Evolutionary conservation across 108 stramenopile species (phyloP).

Genomic region (Schizochytrium sp.): DNA sequence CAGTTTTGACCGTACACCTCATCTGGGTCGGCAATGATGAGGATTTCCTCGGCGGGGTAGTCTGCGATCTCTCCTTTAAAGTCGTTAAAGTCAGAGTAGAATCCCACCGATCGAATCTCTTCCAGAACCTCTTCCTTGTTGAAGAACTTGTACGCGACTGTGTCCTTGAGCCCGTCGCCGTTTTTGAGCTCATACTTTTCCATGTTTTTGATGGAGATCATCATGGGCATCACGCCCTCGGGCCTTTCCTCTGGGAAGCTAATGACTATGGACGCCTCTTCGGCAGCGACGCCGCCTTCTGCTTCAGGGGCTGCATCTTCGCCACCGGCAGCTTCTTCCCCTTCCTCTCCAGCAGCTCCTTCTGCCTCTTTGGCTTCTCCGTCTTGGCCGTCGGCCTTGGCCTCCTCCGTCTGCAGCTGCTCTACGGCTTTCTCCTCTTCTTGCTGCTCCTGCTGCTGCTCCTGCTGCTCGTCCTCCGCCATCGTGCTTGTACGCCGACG

Average conservation of each 20-base stretch:
- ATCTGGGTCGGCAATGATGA: constrained; percentile 33
- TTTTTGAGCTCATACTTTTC: constrained; percentile 36
- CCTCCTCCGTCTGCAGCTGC: no score
- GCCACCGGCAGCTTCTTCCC: not conserved
- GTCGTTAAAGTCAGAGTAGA: constrained; percentile 50
- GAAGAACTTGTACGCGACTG: constrained; percentile 23
- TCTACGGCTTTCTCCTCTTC: no score
- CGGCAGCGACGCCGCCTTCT: not conserved
- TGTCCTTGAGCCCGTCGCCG: constrained; percentile 34
- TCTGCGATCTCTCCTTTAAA: constrained; percentile 42
- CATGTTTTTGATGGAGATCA: constrained; percentile 38
- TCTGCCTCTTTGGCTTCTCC: not conserved
- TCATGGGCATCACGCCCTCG: constrained; percentile 20
- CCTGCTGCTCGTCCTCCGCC: no score
- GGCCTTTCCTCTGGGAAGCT: constrained; percentile 11
- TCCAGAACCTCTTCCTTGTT: constrained; percentile 33
- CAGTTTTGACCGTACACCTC: constrained; percentile 46
- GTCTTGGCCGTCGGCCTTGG: no score
- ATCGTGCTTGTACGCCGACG: no score
- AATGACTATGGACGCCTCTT: not conserved
- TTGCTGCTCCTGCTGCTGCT: no score
- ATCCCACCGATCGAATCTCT: constrained; percentile 42
- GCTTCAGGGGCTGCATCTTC: not conserved
- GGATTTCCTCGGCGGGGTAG: constrained; percentile 38
- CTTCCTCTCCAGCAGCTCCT: not conserved